Evolutionary conservation across 495 filamentous ascomycete species (phyloP).

Genomic region (Daldinia vernicosa): DNA sequence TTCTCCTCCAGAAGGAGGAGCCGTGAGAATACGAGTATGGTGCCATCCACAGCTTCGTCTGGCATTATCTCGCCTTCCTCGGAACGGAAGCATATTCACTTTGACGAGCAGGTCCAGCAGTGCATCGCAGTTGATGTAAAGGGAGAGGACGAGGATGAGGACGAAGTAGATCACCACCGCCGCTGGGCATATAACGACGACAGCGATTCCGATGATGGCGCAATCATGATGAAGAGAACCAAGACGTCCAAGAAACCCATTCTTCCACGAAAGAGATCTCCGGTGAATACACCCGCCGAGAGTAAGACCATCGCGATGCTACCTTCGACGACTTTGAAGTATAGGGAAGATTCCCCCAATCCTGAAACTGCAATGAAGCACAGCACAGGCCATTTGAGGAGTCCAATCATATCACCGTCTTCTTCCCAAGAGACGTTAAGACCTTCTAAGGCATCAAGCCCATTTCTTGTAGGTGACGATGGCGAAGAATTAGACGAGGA

Average conservation of each 20-base stretch:
- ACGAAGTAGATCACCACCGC: slow-evolving; percentile 57
- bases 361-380: slow-evolving; percentile 67
- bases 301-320: slow-evolving; percentile 94
- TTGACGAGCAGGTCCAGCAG: slow-evolving; percentile 94
- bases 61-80: slow-evolving; percentile 71
- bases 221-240: slow-evolving; percentile 84
- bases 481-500: slow-evolving; percentile 62
- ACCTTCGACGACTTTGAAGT: slow-evolving; percentile 91
- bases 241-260: slow-evolving; percentile 52
- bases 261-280: slow-evolving; percentile 52
- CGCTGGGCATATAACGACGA: slow-evolving; percentile 61
- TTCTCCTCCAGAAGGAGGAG: slow-evolving; percentile 66
- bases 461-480: slow-evolving; percentile 66
- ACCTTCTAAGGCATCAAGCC: slow-evolving; percentile 73
- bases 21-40: slow-evolving; percentile 63
- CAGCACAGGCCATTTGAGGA: slow-evolving; percentile 56
- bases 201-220: slow-evolving; percentile 74
- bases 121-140: slow-evolving; percentile 93
- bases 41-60: slow-evolving; percentile 68
- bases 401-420: slow-evolving; percentile 66
- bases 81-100: slow-evolving; percentile 88
- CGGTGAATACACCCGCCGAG: slow-evolving; percentile 65
- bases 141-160: slow-evolving; percentile 74
- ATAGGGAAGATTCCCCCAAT: slow-evolving; percentile 80
- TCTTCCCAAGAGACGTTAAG: slow-evolving; percentile 80